These are phyloP conservation scores for Pythium dissimile DNA, from an alignment of 352 stramenopile genomes.

Conservation along the genomic window DNA sequence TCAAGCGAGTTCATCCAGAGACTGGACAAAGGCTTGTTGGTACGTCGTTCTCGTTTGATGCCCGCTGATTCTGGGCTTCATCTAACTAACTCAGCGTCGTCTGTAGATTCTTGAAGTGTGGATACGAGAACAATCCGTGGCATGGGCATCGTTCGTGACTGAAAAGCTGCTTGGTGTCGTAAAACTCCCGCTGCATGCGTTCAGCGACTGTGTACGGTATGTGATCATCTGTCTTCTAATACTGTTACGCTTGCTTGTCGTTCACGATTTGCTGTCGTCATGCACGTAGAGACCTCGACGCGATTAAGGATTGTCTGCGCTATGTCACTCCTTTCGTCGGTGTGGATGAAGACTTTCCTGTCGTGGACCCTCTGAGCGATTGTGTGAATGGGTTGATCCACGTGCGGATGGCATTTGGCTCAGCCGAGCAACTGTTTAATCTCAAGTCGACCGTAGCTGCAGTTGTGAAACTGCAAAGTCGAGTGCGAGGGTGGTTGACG, in stretches of 20 bases:
- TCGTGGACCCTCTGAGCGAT: constrained; percentile 47
- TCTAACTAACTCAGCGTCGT: not conserved
- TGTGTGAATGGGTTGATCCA: constrained; percentile 29
- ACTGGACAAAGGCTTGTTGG: constrained; percentile 5
- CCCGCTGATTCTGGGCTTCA: not conserved
- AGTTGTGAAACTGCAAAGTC: constrained; percentile 34
- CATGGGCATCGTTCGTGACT: not conserved
- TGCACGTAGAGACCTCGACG: not conserved
- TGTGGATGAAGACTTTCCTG: constrained; percentile 33
- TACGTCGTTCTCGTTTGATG: not conserved
- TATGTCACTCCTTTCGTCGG: constrained; percentile 9
- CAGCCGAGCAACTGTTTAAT: constrained; percentile 50
- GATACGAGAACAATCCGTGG: constrained; percentile 15
- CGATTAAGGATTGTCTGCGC: not conserved
- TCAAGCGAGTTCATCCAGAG: constrained; percentile 5
- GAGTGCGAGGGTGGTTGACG: constrained; percentile 23
- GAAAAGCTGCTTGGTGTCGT: constrained; percentile 16
- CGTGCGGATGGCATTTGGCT: constrained; percentile 37
- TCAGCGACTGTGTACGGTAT: constrained; percentile 2
- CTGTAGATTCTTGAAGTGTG: constrained; percentile 23
- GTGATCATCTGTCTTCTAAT: not conserved
- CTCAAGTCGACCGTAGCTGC: constrained; percentile 25
- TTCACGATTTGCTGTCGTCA: no score
- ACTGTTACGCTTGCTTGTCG: no score
- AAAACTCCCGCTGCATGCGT: constrained; percentile 19